Evolutionary conservation across 2,329 filamentous ascomycete species (phyloP).

Genomic region (Fusarium udum): DNA sequence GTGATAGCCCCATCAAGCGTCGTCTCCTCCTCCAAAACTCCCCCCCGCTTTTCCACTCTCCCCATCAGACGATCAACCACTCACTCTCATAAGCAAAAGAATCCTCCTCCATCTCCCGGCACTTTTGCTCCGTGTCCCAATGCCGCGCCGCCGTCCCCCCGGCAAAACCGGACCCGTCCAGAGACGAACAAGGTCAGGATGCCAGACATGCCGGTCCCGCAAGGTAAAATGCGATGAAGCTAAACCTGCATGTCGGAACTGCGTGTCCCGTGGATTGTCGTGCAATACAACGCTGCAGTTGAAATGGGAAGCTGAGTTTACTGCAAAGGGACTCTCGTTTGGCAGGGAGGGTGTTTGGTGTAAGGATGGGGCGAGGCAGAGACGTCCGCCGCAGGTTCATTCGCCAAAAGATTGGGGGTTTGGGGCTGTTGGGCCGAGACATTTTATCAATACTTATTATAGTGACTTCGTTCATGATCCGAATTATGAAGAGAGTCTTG

Average conservation of each 20-base stretch:
- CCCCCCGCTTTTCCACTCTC: constrained; percentile 29
- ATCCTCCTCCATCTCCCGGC: background rate
- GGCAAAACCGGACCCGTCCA: constrained; percentile 22
- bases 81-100: background rate
- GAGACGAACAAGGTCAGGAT: constrained; percentile 34
- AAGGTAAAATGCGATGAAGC: constrained; percentile 41
- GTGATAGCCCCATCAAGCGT: constrained; percentile 12
- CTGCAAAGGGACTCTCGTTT: constrained; percentile 40
- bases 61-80: background rate
- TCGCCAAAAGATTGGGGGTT: background rate
- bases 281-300: constrained; percentile 25
- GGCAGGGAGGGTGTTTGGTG: constrained; percentile 45
- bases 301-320: constrained; percentile 47
- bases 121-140: background rate
- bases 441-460: constrained; percentile 37
- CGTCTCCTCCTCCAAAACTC: background rate
- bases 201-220: constrained; percentile 37
- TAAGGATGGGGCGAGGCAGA: constrained; percentile 17
- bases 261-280: constrained; percentile 20
- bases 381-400: background rate
- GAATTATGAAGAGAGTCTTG: constrained; percentile 22
- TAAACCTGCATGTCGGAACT: constrained; percentile 33
- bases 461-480: constrained; percentile 25
- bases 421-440: constrained; percentile 4
- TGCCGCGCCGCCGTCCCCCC: constrained; percentile 34